These are phyloP conservation scores for Dioszegia crocea DNA, from an alignment of 768 basidiomycete genomes.

Conservation along the genomic window DNA sequence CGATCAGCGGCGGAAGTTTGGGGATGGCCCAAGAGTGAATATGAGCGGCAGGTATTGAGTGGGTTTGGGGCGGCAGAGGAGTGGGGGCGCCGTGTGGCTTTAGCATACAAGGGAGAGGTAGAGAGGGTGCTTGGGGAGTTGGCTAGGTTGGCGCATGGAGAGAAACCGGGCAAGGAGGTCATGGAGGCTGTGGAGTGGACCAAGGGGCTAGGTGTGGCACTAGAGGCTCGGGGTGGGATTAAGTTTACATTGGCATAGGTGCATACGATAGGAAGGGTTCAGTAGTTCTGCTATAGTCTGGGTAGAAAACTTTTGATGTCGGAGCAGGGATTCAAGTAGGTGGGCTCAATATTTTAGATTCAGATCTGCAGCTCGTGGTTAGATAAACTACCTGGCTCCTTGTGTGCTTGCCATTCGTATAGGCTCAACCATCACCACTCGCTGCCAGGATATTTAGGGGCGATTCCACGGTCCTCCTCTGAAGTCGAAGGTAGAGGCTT, in stretches of 20 bases:
- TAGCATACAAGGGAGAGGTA: conserved; percentile 40
- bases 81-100: conserved; percentile 35
- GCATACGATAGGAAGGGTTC: not conserved
- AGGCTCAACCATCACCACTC: too few relatives aligned
- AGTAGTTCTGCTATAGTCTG: not conserved
- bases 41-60: conserved; percentile 42
- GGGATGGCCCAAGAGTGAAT: conserved; percentile 39
- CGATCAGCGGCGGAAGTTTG: conserved; percentile 34
- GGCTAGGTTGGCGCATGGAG: conserved; percentile 4
- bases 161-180: conserved; percentile 17
- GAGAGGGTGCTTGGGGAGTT: conserved; percentile 34
- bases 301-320: too few relatives aligned
- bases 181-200: conserved; percentile 37
- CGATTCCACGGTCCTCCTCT: too few relatives aligned
- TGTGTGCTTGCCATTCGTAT: too few relatives aligned
- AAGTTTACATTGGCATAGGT: conserved; percentile 11
- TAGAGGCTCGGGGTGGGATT: conserved; percentile 33
- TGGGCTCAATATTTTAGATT: too few relatives aligned
- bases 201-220: conserved; percentile 26
- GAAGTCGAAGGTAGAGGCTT: too few relatives aligned
- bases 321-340: too few relatives aligned
- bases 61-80: conserved; percentile 48
- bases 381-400: too few relatives aligned
- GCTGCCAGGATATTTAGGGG: too few relatives aligned
- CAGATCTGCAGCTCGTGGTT: too few relatives aligned